Evolutionary conservation across 805 yeast genomes (phyloP).

Genomic region (Yamadazyma endophytica): DNA sequence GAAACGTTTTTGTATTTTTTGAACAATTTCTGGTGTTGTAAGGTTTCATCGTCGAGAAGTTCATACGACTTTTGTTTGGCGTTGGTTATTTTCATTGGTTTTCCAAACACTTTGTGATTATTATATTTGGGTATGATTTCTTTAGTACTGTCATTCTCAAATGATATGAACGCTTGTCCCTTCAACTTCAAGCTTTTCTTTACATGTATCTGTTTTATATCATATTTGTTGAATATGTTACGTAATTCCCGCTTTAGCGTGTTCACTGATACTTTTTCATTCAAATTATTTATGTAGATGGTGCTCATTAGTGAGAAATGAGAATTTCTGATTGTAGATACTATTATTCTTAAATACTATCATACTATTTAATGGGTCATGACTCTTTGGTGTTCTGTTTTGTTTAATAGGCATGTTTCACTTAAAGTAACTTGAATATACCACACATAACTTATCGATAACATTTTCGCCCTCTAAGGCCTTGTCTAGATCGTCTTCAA

Average conservation of each 20-base stretch:
- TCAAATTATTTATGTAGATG: conserved; percentile 67
- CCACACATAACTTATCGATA: conserved; percentile 7
- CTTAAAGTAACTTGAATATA: conserved; percentile 9
- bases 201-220: conserved; percentile 36
- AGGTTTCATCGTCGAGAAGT: conserved; percentile 14
- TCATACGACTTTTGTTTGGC: conserved; percentile 10
- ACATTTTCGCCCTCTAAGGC: conserved; percentile 9
- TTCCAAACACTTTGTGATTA: conserved; percentile 38
- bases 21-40: conserved; percentile 17
- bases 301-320: too few species aligned
- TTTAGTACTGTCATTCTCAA: conserved; percentile 40
- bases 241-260: conserved; percentile 44
- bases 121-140: conserved; percentile 42
- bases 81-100: conserved; percentile 8
- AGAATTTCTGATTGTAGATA: too few species aligned
- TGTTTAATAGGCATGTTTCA: neutral
- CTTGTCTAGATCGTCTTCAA: conserved; percentile 8
- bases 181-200: conserved; percentile 60
- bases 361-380: too few species aligned
- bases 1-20: conserved; percentile 10
- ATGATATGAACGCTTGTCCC: conserved; percentile 81
- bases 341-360: too few species aligned
- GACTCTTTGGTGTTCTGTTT: neutral
- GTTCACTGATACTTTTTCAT: conserved; percentile 59
- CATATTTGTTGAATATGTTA: conserved; percentile 41